Evolutionary conservation across 768 basidiomycete genomes (phyloP).

Genomic region (Pulveroboletus sp.): DNA sequence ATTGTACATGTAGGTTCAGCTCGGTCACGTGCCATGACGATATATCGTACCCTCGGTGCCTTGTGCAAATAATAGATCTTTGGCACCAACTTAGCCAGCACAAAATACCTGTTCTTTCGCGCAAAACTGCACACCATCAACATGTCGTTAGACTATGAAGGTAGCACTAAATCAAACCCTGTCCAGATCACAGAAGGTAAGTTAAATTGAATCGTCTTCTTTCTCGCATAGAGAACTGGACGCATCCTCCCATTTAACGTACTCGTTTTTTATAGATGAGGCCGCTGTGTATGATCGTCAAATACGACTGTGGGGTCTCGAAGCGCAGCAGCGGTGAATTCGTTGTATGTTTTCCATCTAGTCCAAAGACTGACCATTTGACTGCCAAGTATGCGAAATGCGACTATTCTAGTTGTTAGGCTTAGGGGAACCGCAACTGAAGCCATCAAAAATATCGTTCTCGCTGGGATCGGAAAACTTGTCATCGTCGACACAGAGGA

Average conservation of each 20-base stretch:
- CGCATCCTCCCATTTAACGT: background rate
- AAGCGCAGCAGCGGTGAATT: slow-evolving; percentile 88
- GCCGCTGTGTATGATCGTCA: slow-evolving; percentile 95
- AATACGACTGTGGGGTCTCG: slow-evolving; percentile 96
- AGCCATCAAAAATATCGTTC: slow-evolving; percentile 94
- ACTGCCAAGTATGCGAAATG: slow-evolving; percentile 80
- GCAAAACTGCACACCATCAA: background rate
- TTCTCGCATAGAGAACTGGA: background rate
- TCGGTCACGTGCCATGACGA: slow-evolving; percentile 17
- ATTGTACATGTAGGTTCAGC: background rate
- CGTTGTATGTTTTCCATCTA: background rate
- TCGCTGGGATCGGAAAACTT: slow-evolving; percentile 91
- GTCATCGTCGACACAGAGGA: slow-evolving; percentile 77
- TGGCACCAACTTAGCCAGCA: background rate
- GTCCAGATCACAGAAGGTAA: slow-evolving; percentile 67
- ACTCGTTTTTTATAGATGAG: slow-evolving; percentile 40
- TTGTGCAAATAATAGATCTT: background rate
- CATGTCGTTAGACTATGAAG: slow-evolving; percentile 25
- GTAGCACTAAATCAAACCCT: slow-evolving; percentile 35
- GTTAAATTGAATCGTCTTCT: slow-evolving; percentile 10
- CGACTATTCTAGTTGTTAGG: slow-evolving; percentile 79
- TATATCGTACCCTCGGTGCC: background rate
- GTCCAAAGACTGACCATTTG: slow-evolving; percentile 9
- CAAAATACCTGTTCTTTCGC: background rate
- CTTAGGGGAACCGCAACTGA: slow-evolving; percentile 88